Conservation (phyloP, 1,139 yeast species). For the Blastobotrys arbuscula region DNA sequence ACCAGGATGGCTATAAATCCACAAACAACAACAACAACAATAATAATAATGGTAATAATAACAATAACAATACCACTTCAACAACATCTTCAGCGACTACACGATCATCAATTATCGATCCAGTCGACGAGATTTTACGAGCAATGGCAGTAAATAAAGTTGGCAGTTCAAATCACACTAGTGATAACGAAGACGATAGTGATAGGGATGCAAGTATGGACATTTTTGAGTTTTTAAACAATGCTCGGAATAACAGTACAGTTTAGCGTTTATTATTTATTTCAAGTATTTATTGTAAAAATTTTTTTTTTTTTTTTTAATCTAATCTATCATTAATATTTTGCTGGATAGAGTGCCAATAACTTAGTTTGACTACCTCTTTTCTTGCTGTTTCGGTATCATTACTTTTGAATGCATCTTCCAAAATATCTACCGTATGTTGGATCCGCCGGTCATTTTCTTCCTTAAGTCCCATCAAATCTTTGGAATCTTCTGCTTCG, state of each 20-base stretch:
- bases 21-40: background rate
- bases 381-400: constrained; percentile 55
- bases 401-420: constrained; percentile 34
- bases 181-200: constrained; percentile 7
- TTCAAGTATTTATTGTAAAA: background rate
- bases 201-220: constrained; percentile 11
- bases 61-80: background rate
- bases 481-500: constrained; percentile 53
- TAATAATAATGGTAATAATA: background rate
- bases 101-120: background rate
- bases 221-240: constrained; percentile 9
- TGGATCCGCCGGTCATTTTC: constrained; percentile 55
- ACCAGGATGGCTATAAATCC: background rate
- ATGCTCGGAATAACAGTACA: background rate
- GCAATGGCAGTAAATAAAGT: background rate
- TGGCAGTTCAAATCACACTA: background rate
- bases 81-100: background rate
- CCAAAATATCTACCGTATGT: constrained; percentile 37
- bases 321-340: constrained; percentile 51
- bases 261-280: background rate
- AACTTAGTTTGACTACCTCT: constrained; percentile 68
- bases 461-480: constrained; percentile 45
- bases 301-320: constrained; percentile 1
- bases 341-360: constrained; percentile 73
- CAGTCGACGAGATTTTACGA: constrained; percentile 1